Evolutionary conservation across 2,329 filamentous ascomycete genomes (phyloP), one percentile per base, ranked within the genome.

Genomic region (Claviceps spartinae): DNA sequence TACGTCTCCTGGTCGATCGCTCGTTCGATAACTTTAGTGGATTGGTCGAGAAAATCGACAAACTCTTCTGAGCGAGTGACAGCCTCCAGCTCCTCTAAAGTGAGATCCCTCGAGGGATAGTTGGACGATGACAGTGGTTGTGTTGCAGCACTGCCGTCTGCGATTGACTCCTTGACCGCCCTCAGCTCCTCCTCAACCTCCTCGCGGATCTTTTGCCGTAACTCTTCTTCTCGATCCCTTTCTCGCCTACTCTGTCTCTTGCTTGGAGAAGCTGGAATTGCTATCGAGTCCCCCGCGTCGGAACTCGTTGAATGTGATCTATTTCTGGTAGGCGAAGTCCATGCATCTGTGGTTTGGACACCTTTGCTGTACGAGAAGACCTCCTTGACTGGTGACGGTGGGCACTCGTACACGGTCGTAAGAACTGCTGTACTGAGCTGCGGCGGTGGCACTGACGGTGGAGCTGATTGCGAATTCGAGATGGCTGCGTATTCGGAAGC

Each of bases 281-380:
- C 76, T 8, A 75, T 69, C 9, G 70, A 63, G 41, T 81, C 79
- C 22, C 85, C 84, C 34, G 76, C 74, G 34, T 89, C 84, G 16
- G 82, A 82, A 18, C 63, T 53, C 13, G 63, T 58, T 16, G 68
- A 70, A 30, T 67, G 63, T 14, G 67, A 62, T 55, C 68, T 63
- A 1, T 76, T 69, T 36, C 75, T 72, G 37, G 75, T 71, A 30
- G 77, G 71, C 52, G 74, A 72, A 18, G 75, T 73, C 81, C 86
- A 86, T 56, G 84, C 81, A 61, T 88, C 85, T 22, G 85, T 81
- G 16, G 93, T 96, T 68, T 98, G 94, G 22, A 97, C 89, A 52
- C 83, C 90, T 72, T 96, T 97, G 75, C 87, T 97, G 74, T 98
- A 98, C 50, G 89, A 95, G 63, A 95, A 89, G 54, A 95, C 76